Evolutionary conservation across 2,329 filamentous ascomycete species (phyloP).

Genomic region (Zymoseptoria passerinii): DNA sequence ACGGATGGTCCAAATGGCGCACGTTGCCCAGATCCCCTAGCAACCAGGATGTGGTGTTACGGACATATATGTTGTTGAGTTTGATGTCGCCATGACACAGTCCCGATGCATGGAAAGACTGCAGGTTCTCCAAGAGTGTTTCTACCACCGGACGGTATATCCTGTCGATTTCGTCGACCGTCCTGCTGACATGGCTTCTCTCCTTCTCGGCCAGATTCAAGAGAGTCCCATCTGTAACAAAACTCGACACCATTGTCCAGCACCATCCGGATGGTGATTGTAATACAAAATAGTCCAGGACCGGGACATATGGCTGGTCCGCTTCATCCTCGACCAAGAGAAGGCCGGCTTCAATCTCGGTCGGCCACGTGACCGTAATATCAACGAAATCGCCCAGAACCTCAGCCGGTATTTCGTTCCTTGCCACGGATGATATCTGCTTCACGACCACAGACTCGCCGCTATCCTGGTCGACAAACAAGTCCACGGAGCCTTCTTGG

Average conservation of each 20-base stretch:
- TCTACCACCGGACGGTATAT: constrained; percentile 26
- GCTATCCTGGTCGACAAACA: constrained; percentile 7
- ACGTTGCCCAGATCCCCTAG: constrained; percentile 32
- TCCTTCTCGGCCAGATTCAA: constrained; percentile 8
- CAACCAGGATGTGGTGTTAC: constrained; percentile 21
- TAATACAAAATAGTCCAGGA: constrained; percentile 15
- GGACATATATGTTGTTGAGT: constrained; percentile 28
- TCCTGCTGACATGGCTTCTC: not conserved
- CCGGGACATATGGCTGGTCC: constrained; percentile 5
- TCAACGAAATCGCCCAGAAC: constrained; percentile 4
- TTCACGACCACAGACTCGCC: constrained; percentile 12
- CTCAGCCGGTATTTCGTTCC: constrained; percentile 2
- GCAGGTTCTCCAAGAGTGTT: constrained; percentile 20
- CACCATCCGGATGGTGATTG: constrained; percentile 2
- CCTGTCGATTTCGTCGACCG: constrained; percentile 19
- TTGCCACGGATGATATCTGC: constrained; percentile 4
- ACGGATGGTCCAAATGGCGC: constrained; percentile 24
- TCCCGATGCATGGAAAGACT: constrained; percentile 23
- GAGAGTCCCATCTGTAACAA: constrained; percentile 9
- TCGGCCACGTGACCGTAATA: constrained; percentile 12
- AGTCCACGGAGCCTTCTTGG: constrained; percentile 10
- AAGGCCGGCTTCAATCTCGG: constrained; percentile 15
- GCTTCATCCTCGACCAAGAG: not conserved
- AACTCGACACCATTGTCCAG: constrained; percentile 15
- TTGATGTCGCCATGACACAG: constrained; percentile 35